phyloP scores from a whole-genome alignment of 139 green algal genomes.

The Pleodorina starrii region DNA sequence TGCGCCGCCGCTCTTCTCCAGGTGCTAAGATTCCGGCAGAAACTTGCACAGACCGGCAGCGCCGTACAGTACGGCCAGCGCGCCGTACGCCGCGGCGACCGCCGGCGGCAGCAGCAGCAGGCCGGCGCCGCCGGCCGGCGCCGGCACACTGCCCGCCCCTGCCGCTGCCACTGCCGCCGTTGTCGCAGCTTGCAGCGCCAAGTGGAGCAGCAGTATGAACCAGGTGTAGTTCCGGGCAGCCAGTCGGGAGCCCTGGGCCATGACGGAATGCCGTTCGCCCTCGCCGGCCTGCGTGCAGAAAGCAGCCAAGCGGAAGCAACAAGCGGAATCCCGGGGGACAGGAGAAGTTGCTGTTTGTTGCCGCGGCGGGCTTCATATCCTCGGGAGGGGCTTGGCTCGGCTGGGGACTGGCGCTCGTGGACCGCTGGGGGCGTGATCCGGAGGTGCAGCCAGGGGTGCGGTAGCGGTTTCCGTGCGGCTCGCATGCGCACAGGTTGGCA shows the following conservation, averaged over 20 bases:
- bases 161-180: too few relatives aligned
- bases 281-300: slow-evolving; percentile 15
- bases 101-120: not conserved
- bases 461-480: not conserved
- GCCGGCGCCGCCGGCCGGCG: not conserved
- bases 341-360: not conserved
- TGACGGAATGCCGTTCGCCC: slow-evolving; percentile 26
- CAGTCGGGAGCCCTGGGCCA: slow-evolving; percentile 20
- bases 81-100: not conserved
- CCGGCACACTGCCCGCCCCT: not conserved
- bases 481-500: too few relatives aligned
- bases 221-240: not conserved
- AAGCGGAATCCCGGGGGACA: too few relatives aligned
- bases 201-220: not conserved
- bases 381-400: not conserved
- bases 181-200: not conserved
- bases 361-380: not conserved
- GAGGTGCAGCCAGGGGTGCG: not conserved
- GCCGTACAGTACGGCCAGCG: not conserved
- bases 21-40: too few relatives aligned
- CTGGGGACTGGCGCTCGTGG: not conserved
- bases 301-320: too few relatives aligned
- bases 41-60: not conserved
- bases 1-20: too few relatives aligned
- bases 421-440: not conserved